Percentiles rank a stretch among this genome's conserved stretches.
Evolutionary conservation across 345 rosid species (phyloP).

Genomic region (Eucalyptus curtisii): DNA sequence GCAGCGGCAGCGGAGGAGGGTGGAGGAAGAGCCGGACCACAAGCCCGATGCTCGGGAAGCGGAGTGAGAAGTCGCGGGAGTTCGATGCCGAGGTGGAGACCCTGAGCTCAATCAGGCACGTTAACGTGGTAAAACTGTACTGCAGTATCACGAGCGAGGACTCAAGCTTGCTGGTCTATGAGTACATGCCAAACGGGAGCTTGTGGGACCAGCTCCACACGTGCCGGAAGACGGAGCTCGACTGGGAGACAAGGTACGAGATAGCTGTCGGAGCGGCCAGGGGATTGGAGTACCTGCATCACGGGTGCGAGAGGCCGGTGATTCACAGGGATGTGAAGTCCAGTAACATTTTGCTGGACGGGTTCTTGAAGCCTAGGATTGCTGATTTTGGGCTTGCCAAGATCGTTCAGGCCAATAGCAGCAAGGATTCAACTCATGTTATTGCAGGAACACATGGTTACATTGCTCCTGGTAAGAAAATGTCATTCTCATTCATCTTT

Average conservation of each 20-base stretch:
- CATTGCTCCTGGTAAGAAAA: slow-evolving; percentile 5
- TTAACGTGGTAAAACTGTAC: slow-evolving; percentile 7
- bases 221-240: not conserved
- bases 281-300: slow-evolving; percentile 22
- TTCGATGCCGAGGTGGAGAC: slow-evolving; percentile 8
- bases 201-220: slow-evolving; percentile 9
- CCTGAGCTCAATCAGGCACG: slow-evolving; percentile 7
- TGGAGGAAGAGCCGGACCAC: slow-evolving; percentile 28
- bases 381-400: slow-evolving; percentile 13
- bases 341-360: slow-evolving; percentile 23
- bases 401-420: not conserved
- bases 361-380: slow-evolving; percentile 6
- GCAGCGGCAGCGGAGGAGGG: not conserved
- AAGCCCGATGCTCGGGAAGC: slow-evolving; percentile 41
- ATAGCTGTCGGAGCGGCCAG: slow-evolving; percentile 3
- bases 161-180: slow-evolving; percentile 5
- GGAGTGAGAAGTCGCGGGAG: slow-evolving; percentile 14
- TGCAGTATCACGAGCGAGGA: slow-evolving; percentile 11
- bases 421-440: not conserved
- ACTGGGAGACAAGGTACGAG: slow-evolving; percentile 7
- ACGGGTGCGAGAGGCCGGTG: slow-evolving; percentile 17
- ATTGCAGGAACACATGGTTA: slow-evolving; percentile 10
- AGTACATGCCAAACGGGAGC: slow-evolving; percentile 11
- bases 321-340: slow-evolving; percentile 28
- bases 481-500: not conserved